A percentile compares a stretch with the other conserved stretches of the same genome.
phyloP scores from a whole-genome alignment of 2,329 filamentous ascomycete genomes.

The Hypoxylon sp. region DNA sequence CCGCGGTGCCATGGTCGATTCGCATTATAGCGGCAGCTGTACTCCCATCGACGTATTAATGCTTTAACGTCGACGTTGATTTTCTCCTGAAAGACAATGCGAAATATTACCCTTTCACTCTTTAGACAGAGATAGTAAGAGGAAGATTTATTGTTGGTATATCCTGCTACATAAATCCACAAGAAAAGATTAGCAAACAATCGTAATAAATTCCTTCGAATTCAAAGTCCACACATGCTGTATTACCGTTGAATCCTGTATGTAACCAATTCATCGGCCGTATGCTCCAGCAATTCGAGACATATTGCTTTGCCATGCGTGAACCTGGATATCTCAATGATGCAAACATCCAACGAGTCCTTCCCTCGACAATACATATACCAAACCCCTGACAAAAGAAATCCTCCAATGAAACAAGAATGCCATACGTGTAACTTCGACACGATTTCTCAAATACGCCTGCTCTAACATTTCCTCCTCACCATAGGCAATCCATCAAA shows the following conservation, averaged over 20 bases:
- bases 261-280: neutral
- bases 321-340: neutral
- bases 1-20: no score
- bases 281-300: neutral
- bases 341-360: neutral
- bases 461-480: neutral
- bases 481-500: neutral
- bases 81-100: no score
- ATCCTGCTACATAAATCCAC: neutral
- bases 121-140: no score
- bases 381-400: constrained; percentile 40
- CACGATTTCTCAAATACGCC: constrained; percentile 1
- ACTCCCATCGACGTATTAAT: no score
- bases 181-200: neutral
- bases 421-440: constrained; percentile 29
- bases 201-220: neutral
- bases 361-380: constrained; percentile 33
- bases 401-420: constrained; percentile 41
- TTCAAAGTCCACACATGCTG: neutral
- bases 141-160: neutral
- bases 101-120: no score
- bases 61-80: no score
- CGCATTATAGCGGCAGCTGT: no score
- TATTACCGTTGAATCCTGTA: neutral
- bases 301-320: neutral